phyloP scores from a whole-genome alignment of 306 rosid species.

The Canavalia ensiformis region DNA sequence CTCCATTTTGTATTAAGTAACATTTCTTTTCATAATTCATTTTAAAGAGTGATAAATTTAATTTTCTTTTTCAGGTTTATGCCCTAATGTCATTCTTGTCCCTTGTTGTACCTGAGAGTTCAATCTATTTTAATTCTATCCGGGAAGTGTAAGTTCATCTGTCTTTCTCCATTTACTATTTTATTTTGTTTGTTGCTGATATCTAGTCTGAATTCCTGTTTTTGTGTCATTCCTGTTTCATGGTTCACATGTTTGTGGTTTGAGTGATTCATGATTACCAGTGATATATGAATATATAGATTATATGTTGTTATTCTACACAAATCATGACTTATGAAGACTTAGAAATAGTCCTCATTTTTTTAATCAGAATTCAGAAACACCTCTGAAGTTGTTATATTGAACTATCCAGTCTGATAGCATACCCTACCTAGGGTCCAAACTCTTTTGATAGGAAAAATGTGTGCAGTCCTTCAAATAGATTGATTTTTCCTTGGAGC shows the following conservation, averaged over 20 bases:
- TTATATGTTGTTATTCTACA: constrained; percentile 10
- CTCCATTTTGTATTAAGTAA: constrained; percentile 26
- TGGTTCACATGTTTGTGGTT: constrained; percentile 31
- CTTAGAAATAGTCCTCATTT: constrained; percentile 23
- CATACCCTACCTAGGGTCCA: constrained; percentile 15
- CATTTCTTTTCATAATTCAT: constrained; percentile 29
- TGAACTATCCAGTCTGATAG: constrained; percentile 6
- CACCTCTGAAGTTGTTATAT: constrained; percentile 13
- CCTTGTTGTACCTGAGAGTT: constrained; percentile 74
- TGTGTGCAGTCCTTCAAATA: constrained; percentile 28
- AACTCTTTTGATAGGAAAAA: background rate
- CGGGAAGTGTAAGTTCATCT: constrained; percentile 91
- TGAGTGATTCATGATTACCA: constrained; percentile 1
- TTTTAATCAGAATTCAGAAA: constrained; percentile 8
- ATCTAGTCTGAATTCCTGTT: constrained; percentile 22
- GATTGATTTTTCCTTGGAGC: constrained; percentile 18
- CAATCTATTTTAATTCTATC: constrained; percentile 89
- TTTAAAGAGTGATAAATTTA: constrained; percentile 2
- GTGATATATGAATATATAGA: constrained; percentile 17
- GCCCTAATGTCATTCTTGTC: constrained; percentile 95
- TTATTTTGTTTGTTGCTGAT: constrained; percentile 41
- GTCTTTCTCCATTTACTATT: constrained; percentile 12
- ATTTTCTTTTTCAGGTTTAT: constrained; percentile 73
- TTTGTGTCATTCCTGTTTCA: constrained; percentile 16
- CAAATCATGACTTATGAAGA: background rate